Evolutionary conservation across 2,329 filamentous ascomycete species (phyloP).

Genomic region (Phialophora macrospora): DNA sequence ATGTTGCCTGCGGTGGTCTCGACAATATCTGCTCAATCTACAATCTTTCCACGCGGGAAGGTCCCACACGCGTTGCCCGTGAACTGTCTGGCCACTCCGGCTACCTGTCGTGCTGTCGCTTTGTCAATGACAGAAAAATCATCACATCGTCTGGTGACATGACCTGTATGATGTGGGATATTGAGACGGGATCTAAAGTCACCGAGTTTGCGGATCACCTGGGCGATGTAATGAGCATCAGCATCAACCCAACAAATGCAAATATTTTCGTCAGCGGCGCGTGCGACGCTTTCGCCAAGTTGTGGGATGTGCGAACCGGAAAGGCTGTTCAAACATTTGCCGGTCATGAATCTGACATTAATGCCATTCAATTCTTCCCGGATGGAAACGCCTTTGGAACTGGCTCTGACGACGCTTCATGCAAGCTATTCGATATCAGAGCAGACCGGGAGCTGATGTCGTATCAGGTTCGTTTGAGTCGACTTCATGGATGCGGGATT

Average conservation of each 20-base stretch:
- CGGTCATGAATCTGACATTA: conserved; percentile 98
- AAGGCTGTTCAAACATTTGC: conserved; percentile 99
- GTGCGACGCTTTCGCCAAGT: conserved; percentile 96
- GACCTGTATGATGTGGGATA: conserved; percentile 99
- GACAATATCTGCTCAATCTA: conserved; percentile 99
- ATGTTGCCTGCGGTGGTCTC: conserved; percentile 95
- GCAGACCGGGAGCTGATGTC: conserved; percentile 80
- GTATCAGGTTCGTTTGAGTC: conserved; percentile 61
- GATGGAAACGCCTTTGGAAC: conserved; percentile 98
- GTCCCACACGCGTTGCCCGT: conserved; percentile 92
- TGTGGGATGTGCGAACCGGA: conserved; percentile 98
- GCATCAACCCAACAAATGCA: conserved; percentile 98
- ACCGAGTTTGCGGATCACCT: conserved; percentile 98
- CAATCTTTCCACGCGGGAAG: conserved; percentile 95
- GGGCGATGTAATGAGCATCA: conserved; percentile 99
- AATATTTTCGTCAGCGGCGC: conserved; percentile 99
- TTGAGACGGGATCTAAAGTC: conserved; percentile 95
- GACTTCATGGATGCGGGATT: background rate
- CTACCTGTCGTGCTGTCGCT: conserved; percentile 96
- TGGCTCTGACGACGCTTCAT: conserved; percentile 95
- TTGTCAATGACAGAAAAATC: conserved; percentile 97
- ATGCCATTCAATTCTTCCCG: conserved; percentile 99
- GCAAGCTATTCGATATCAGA: conserved; percentile 95
- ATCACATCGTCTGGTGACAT: conserved; percentile 98
- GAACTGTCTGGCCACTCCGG: conserved; percentile 96